phyloP scores from a whole-genome alignment of 1,284 basidiomycete species.

The Schizophyllum amplum region DNA sequence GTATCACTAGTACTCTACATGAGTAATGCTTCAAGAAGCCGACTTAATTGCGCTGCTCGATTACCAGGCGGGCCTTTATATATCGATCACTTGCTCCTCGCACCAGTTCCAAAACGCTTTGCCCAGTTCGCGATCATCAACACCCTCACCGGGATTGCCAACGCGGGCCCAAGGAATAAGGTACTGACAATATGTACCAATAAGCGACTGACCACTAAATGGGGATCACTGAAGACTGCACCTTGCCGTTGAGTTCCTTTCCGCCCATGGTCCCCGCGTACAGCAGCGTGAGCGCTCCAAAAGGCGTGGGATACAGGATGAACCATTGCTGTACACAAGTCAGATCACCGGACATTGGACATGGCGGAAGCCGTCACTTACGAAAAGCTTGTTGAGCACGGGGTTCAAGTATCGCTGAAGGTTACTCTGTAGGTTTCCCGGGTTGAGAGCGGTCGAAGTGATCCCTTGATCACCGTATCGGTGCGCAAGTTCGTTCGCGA shows the following conservation, averaged over 20 bases:
- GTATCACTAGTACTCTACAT: no score
- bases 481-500: conserved; percentile 10
- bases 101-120: conserved; percentile 19
- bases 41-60: no score
- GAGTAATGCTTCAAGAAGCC: no score
- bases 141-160: conserved; percentile 7
- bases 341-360: background rate
- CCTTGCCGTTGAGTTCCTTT: conserved; percentile 26
- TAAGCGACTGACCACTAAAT: no score
- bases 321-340: conserved; percentile 1
- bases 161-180: conserved; percentile 21
- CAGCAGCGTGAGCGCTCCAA: conserved; percentile 32
- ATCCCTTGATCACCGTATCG: conserved; percentile 12
- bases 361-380: background rate
- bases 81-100: conserved; percentile 14
- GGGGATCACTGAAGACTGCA: conserved; percentile 2
- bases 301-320: conserved; percentile 7
- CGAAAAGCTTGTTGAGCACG: background rate
- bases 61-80: no score
- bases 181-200: conserved; percentile 12
- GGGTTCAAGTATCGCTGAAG: conserved; percentile 10
- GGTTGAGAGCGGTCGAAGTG: conserved; percentile 10
- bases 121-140: conserved; percentile 10
- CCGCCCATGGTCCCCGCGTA: conserved; percentile 33
- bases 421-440: conserved; percentile 11